phyloP scores from a whole-genome alignment of 1,139 yeast species.

The Ashbya aceris region DNA sequence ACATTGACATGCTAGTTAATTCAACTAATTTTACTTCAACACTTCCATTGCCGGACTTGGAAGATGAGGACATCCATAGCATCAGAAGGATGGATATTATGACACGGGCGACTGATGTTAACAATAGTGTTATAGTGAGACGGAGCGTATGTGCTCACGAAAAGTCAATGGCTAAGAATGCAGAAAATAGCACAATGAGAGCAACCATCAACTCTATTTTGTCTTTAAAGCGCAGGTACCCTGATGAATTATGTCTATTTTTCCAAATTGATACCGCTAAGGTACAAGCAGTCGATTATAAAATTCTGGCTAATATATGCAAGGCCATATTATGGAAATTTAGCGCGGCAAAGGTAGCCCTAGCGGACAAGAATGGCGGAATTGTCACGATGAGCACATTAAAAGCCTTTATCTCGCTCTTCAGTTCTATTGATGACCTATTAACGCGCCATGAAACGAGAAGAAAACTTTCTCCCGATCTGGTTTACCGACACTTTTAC shows the following conservation, averaged over 20 bases:
- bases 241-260: conserved; percentile 21
- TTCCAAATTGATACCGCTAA: conserved; percentile 23
- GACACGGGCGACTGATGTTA: conserved; percentile 1
- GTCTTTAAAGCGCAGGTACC: conserved; percentile 22
- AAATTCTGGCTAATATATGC: conserved; percentile 17
- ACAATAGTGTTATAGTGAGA: conserved; percentile 19
- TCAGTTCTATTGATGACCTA: conserved; percentile 1
- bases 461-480: conserved; percentile 13
- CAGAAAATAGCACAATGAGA: neutral
- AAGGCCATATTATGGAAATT: conserved; percentile 20
- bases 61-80: conserved; percentile 11
- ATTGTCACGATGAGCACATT: conserved; percentile 6
- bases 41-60: conserved; percentile 18
- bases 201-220: conserved; percentile 21
- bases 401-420: neutral
- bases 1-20: conserved; percentile 18
- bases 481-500: conserved; percentile 12
- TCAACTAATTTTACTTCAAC: conserved; percentile 23
- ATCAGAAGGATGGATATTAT: conserved; percentile 8
- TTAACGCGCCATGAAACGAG: conserved; percentile 1
- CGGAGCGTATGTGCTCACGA: conserved; percentile 9
- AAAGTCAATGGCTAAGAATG: neutral
- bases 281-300: conserved; percentile 10
- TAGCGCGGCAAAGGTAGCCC: conserved; percentile 13
- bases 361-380: conserved; percentile 14